phyloP scores from a whole-genome alignment of 164 flowering plant species.

The Vitis amurensis region DNA sequence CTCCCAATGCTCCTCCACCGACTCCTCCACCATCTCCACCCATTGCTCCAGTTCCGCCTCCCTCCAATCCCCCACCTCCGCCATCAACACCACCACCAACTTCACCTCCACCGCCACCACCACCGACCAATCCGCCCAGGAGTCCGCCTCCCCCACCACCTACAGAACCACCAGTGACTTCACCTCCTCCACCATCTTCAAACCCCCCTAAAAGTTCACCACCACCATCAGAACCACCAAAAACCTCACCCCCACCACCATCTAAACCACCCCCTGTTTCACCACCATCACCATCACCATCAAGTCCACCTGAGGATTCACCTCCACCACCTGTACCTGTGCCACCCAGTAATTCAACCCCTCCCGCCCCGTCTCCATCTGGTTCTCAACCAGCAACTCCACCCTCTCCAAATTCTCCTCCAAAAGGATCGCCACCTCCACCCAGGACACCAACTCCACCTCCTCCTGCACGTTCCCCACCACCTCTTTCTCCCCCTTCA shows the following conservation, averaged over 20 bases:
- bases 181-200: conserved; percentile 15
- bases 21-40: conserved; percentile 23
- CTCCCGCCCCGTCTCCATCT: conserved; percentile 43
- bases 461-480: conserved; percentile 6
- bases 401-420: conserved; percentile 32
- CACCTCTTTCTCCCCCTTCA: conserved; percentile 17
- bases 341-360: conserved; percentile 30
- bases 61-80: conserved; percentile 14
- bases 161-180: background rate
- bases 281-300: conserved; percentile 22
- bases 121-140: conserved; percentile 14
- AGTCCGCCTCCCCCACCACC: conserved; percentile 20
- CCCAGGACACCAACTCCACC: conserved; percentile 25
- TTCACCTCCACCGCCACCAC: conserved; percentile 25
- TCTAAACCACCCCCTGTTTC: conserved; percentile 16
- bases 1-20: conserved; percentile 13
- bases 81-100: conserved; percentile 10
- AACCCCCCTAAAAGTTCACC: conserved; percentile 16
- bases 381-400: conserved; percentile 30
- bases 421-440: conserved; percentile 32
- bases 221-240: conserved; percentile 19
- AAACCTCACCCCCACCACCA: conserved; percentile 20
- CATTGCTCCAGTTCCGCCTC: conserved; percentile 22
- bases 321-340: conserved; percentile 29
- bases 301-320: conserved; percentile 32